Evolutionary conservation across 257 asterid species (phyloP).

Genomic region (Solanum paucissectum): DNA sequence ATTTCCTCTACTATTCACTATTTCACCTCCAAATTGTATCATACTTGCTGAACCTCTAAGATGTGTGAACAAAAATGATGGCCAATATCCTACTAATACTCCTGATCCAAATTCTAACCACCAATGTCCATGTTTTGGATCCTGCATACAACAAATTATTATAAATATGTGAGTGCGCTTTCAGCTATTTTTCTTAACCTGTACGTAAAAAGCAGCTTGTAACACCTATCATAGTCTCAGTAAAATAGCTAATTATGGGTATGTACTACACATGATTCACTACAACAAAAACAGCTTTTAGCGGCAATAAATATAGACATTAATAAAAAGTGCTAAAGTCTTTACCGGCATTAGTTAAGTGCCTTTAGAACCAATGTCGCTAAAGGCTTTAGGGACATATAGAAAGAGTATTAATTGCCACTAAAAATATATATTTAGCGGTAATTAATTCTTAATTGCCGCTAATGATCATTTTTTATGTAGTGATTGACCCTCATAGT

Average conservation of each 20-base stretch:
- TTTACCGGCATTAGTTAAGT: too few species aligned
- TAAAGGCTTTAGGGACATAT: too few species aligned
- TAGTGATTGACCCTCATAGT: not conserved
- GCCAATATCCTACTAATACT: constrained; percentile 40
- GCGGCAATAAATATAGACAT: too few species aligned
- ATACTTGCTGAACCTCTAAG: constrained; percentile 31
- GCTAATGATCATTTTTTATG: too few species aligned
- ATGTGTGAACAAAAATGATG: constrained; percentile 32
- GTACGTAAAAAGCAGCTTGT: not conserved
- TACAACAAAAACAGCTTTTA: too few species aligned
- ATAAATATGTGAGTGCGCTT: not conserved
- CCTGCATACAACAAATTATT: constrained; percentile 13
- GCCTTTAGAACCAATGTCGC: too few species aligned
- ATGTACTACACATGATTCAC: not conserved
- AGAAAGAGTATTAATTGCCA: too few species aligned
- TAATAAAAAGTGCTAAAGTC: too few species aligned
- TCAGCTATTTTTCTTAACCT: not conserved
- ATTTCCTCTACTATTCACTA: constrained; percentile 21
- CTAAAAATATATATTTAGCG: too few species aligned
- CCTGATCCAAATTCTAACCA: constrained; percentile 50
- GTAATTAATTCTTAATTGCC: too few species aligned
- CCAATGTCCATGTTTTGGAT: constrained; percentile 51
- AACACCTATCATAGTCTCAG: not conserved
- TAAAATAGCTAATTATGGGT: not conserved
- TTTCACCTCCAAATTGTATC: constrained; percentile 51